Evolutionary conservation across 495 filamentous ascomycete species (phyloP).

Genomic region (Penicillium lividum): DNA sequence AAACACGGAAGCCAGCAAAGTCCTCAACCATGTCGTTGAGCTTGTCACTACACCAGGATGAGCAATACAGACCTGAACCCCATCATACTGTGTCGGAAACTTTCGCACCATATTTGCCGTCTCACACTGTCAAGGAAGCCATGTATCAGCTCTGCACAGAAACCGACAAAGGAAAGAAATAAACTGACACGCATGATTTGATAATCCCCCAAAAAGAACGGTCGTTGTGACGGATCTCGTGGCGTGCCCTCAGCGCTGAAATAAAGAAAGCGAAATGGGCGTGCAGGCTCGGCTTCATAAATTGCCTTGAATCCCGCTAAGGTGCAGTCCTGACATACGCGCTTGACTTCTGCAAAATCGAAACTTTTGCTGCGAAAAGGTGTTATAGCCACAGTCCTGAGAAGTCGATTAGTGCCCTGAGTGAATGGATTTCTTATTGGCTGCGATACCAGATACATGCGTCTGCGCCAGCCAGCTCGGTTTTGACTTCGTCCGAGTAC

Average conservation of each 20-base stretch:
- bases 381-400: slow-evolving; percentile 39
- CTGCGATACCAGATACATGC: slow-evolving; percentile 52
- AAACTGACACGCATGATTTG: slow-evolving; percentile 37
- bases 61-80: slow-evolving; percentile 38
- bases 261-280: slow-evolving; percentile 47
- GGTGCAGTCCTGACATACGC: slow-evolving; percentile 46
- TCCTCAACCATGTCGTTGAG: slow-evolving; percentile 12
- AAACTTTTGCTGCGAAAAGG: slow-evolving; percentile 35
- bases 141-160: not conserved
- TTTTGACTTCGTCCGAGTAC: slow-evolving; percentile 42
- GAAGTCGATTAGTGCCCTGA: not conserved
- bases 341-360: slow-evolving; percentile 41
- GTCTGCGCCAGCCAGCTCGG: slow-evolving; percentile 46
- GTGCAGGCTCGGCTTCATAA: slow-evolving; percentile 14
- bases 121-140: slow-evolving; percentile 28
- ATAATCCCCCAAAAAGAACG: slow-evolving; percentile 37
- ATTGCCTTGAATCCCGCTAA: slow-evolving; percentile 42
- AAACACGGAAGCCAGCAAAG: slow-evolving; percentile 8
- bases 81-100: slow-evolving; percentile 34
- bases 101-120: slow-evolving; percentile 42
- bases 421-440: not conserved
- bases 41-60: slow-evolving; percentile 35
- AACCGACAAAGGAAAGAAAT: slow-evolving; percentile 10
- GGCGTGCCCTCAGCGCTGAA: slow-evolving; percentile 41
- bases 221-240: slow-evolving; percentile 40